Conservation (phyloP, 495 filamentous ascomycete genomes). For the Hamigera avellanea region DNA sequence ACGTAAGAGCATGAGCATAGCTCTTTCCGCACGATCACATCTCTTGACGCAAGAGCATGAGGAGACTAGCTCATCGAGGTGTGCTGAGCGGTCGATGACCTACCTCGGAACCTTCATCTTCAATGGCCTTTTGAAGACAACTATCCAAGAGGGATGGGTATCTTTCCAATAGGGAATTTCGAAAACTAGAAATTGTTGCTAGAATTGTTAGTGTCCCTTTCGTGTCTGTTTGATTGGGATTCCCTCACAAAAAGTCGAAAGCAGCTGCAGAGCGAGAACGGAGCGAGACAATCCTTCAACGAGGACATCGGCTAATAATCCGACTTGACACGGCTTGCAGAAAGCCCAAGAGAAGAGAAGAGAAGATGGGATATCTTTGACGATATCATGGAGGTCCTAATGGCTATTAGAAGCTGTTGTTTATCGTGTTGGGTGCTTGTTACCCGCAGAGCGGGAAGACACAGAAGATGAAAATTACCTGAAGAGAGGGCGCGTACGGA, state of each 20-base stretch:
- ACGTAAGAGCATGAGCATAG: neutral
- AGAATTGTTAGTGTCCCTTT: no score
- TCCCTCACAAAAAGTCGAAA: slow-evolving; percentile 28
- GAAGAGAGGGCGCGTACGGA: slow-evolving; percentile 30
- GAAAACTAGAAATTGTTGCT: slow-evolving; percentile 20
- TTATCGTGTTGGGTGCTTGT: neutral
- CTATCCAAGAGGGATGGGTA: slow-evolving; percentile 30
- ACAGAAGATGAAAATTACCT: slow-evolving; percentile 15
- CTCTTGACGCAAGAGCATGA: no score
- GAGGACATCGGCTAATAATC: slow-evolving; percentile 25
- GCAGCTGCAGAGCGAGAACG: slow-evolving; percentile 23
- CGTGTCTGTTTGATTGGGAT: no score
- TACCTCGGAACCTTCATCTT: slow-evolving; percentile 22
- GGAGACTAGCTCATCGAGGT: no score
- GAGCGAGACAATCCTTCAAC: slow-evolving; percentile 34
- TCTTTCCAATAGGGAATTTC: slow-evolving; percentile 28
- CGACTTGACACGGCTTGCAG: slow-evolving; percentile 36
- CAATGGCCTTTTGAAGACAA: slow-evolving; percentile 24
- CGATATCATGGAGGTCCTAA: slow-evolving; percentile 29
- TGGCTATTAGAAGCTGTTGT: neutral
- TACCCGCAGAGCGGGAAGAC: neutral
- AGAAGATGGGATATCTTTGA: slow-evolving; percentile 6
- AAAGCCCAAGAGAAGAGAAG: slow-evolving; percentile 26
- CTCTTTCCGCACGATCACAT: no score
- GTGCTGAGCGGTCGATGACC: slow-evolving; percentile 4